phyloP scores from a whole-genome alignment of 1,139 yeast species.

The Suhomyces bribrorum region DNA sequence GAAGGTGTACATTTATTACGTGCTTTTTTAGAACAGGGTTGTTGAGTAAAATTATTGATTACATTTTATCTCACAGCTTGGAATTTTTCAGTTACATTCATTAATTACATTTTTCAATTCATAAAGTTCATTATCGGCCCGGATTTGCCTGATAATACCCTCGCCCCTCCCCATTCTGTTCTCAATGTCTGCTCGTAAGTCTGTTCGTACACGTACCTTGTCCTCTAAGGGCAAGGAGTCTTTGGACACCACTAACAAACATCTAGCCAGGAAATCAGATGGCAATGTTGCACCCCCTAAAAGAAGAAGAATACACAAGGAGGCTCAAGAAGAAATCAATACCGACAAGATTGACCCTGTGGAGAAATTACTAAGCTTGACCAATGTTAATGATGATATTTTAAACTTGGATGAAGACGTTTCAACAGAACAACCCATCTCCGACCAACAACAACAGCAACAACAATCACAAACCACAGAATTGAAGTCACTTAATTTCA shows the following conservation, averaged over 20 bases:
- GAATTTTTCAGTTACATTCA: conserved; percentile 2
- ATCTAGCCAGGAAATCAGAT: conserved; percentile 14
- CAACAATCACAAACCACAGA: conserved; percentile 7
- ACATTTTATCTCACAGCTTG: conserved; percentile 2
- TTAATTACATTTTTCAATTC: conserved; percentile 4
- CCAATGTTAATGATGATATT: conserved; percentile 33
- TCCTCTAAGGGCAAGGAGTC: conserved; percentile 21
- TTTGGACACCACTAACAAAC: conserved; percentile 13
- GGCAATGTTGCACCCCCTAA: conserved; percentile 2
- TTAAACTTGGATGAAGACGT: conserved; percentile 23
- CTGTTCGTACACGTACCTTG: conserved; percentile 30
- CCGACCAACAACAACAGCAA: neutral
- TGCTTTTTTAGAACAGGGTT: conserved; percentile 1
- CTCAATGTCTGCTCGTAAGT: conserved; percentile 35
- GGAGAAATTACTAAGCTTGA: conserved; percentile 43
- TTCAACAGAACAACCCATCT: conserved; percentile 8
- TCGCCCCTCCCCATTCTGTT: conserved; percentile 1
- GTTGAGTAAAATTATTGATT: neutral
- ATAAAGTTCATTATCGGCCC: conserved; percentile 1
- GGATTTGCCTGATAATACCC: conserved; percentile 6
- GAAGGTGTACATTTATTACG: neutral
- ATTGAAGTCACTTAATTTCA: conserved; percentile 34
- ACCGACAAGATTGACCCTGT: conserved; percentile 47
- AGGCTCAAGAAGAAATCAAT: conserved; percentile 10
- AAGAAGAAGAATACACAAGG: conserved; percentile 7